Evolutionary conservation across 2,329 filamentous ascomycete species (phyloP), one percentile per base, ranked within the genome.

Genomic region (Diaporthe ilicicola): DNA sequence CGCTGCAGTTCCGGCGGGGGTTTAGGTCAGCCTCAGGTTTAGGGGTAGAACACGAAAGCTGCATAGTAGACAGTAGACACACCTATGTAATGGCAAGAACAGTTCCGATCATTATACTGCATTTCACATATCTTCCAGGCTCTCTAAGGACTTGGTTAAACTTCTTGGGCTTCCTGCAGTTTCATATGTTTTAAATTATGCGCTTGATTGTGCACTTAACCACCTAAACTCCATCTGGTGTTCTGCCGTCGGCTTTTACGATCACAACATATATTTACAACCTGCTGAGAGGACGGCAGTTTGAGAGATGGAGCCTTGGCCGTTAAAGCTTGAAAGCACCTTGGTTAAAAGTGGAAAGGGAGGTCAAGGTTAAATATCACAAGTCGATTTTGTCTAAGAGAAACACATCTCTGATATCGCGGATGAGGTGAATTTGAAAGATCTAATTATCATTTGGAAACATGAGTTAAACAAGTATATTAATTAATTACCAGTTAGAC

Each of bases 1-100:
- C n/a, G 9, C 42, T 24, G 12, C 19, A 1, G 6, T 64, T 22
- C 59, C 59, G 59, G 59, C 29, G 59, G 50, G 59, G 59, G 59
- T 64, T 64, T 44, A 29, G 59, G 59, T 64, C 59, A 62, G 15
- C 8, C 39, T 6, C 19, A 48, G 42, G 48, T 27, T 62, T 39
- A 62, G 24, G 56, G 56, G 56, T 19, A 19, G n/a, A 2, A 59
- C 10, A 39, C 17, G 32, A 13, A 17, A 32, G 29, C 19, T 19
- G 17, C 17, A 32, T 29, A 22, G 29, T 6, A 34, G 17, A 19
- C 32, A 4, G 32, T 5, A 34, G 32, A 54, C 29, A 22, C 6
- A 24, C 39, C 34, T 24, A n/a, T n/a, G n/a, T n/a, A 24, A 34
- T 46, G 56, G 17, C 42, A 13, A 22, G 39, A 48, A 42, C 50